Evolutionary conservation across 768 basidiomycete genomes (phyloP), one percentile per base, ranked within the genome.

Genomic region (Trametes maxima): DNA sequence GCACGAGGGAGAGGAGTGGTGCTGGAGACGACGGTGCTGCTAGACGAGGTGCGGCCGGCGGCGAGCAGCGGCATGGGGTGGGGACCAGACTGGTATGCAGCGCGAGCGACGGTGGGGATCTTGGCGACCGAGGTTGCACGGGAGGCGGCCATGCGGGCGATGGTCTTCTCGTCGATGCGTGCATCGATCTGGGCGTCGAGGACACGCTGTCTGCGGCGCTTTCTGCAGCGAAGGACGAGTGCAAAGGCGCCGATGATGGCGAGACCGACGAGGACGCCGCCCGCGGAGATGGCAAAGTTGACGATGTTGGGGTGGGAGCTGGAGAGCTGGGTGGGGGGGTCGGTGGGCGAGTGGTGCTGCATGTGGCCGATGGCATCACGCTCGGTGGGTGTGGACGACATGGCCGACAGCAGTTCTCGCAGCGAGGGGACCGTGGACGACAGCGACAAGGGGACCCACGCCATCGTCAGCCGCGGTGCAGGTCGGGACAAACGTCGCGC

Each of bases 241-340:
- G 37, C 56, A 40, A 63, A 57, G 1, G 24, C 57, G 22, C 51
- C 40, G 21, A 63, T 57, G 45, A 63, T n/a, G 4, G 46, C 50
- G 14, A 63, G 24, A 5, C 62, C 62, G 11, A 63, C 25, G 33
- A 63, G 56, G 39, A 63, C 57, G 17, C 42, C 57, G 39, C 57
- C 56, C 5, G 62, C 62, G 14, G 62, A 63, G 33, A 58, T 57
- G 33, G 62, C 56, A 33, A 58, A 63, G 57, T 57, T 54, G 39
- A 63, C 56, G 46, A 63, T 53, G 57, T 62, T 56, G 42, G 60
- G 48, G 22, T 62, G 60, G 24, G 54, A 45, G 42, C 43, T 50
- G 22, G 60, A 62, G 40, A 62, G 60, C 22, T 62, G 48, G 8
- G 44, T 45, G 12, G 60, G 54, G 42, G 49, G 49, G 3, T 48